Percentiles rank a stretch among this genome's conserved stretches.
These are phyloP conservation scores for Citeromyces matritensis DNA, from an alignment of 805 yeast genomes.

Conservation along the genomic window DNA sequence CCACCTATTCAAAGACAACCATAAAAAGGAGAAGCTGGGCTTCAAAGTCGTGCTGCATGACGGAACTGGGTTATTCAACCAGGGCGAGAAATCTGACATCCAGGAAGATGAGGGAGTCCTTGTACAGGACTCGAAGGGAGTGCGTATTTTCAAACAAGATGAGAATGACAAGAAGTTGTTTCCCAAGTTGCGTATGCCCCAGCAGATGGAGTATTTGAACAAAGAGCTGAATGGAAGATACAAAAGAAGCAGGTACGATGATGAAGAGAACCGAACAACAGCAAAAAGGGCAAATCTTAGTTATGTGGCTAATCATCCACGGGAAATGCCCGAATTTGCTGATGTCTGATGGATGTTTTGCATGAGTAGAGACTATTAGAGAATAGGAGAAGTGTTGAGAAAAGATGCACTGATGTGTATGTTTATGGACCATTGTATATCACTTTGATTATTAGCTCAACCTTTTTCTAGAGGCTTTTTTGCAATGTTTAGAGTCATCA, in stretches of 20 bases:
- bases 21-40: constrained; percentile 32
- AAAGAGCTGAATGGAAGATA: constrained; percentile 2
- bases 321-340: too few species aligned
- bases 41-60: constrained; percentile 40
- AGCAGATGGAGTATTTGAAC: constrained; percentile 1
- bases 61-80: constrained; percentile 47
- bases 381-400: too few species aligned
- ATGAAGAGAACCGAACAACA: constrained; percentile 3
- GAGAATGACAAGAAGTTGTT: constrained; percentile 2
- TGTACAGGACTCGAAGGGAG: constrained; percentile 1
- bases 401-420: too few species aligned
- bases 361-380: too few species aligned
- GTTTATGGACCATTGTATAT: too few species aligned
- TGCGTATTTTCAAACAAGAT: constrained; percentile 1
- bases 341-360: too few species aligned
- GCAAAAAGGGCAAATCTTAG: constrained; percentile 9
- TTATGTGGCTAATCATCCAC: neutral
- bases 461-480: too few species aligned
- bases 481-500: too few species aligned
- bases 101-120: neutral
- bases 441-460: too few species aligned
- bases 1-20: constrained; percentile 48
- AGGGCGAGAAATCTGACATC: constrained; percentile 16
- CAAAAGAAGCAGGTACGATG: neutral
- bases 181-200: constrained; percentile 1